phyloP scores from a whole-genome alignment of 2,329 filamentous ascomycete genomes.

The Cryphonectria radicalis region DNA sequence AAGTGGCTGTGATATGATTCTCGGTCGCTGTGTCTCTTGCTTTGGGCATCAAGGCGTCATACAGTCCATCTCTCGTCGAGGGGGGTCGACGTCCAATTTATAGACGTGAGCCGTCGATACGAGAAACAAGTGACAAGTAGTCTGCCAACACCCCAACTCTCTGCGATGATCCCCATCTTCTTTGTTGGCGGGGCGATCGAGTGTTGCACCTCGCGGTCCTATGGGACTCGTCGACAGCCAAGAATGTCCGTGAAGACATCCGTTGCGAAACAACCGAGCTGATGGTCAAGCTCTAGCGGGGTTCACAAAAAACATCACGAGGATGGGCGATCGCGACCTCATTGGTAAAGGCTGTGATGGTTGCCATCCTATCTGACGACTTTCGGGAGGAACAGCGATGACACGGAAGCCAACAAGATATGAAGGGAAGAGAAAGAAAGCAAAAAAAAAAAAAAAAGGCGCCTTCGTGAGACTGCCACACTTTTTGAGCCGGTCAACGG shows the following conservation, averaged over 20 bases:
- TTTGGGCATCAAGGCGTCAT: neutral
- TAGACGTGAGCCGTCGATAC: slow-evolving; percentile 9
- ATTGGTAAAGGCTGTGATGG: slow-evolving; percentile 23
- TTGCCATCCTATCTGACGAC: slow-evolving; percentile 19
- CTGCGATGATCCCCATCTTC: neutral
- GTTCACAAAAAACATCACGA: slow-evolving; percentile 15
- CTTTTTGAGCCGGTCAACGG: slow-evolving; percentile 16
- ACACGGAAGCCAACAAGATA: slow-evolving; percentile 9
- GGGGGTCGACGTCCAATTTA: slow-evolving; percentile 20
- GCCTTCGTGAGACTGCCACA: slow-evolving; percentile 21
- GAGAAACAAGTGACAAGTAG: neutral
- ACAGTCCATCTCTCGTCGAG: neutral
- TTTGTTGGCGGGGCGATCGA: slow-evolving; percentile 8
- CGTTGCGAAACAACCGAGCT: slow-evolving; percentile 9
- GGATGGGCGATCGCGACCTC: slow-evolving; percentile 10
- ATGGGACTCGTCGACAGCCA: neutral
- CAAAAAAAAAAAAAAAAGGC: slow-evolving; percentile 6
- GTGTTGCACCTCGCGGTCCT: neutral
- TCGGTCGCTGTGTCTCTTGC: neutral
- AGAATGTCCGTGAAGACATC: slow-evolving; percentile 5
- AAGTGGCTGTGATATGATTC: neutral
- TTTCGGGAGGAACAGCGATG: slow-evolving; percentile 11
- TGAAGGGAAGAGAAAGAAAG: neutral
- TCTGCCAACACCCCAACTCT: neutral
- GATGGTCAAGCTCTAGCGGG: slow-evolving; percentile 13